A percentile compares a stretch with the other conserved stretches of the same genome.
Conservation (phyloP, 345 rosid genomes). For the Pelargonium nanum region DNA sequence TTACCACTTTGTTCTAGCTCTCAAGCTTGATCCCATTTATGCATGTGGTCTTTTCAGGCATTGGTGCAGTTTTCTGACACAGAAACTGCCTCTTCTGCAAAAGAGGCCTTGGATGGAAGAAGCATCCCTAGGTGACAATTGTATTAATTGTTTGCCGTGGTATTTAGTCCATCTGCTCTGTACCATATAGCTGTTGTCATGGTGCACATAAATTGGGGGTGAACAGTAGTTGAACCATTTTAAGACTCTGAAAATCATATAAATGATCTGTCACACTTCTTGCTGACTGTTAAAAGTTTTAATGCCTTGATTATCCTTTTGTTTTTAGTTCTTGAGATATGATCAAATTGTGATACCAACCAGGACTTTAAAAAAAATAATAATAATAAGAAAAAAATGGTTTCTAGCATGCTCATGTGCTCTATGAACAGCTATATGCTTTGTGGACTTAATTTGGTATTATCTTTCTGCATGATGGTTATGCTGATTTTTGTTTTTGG, state of each 20-base stretch:
- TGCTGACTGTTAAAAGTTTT: constrained; percentile 1
- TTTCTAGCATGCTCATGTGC: constrained; percentile 6
- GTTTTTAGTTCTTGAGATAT: constrained; percentile 4
- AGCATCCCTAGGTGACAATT: constrained; percentile 95
- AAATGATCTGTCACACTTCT: constrained; percentile 2
- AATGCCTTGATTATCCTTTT: not conserved
- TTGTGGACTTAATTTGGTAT: not conserved
- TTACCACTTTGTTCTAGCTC: constrained; percentile 8
- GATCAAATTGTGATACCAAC: not conserved
- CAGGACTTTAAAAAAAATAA: not conserved
- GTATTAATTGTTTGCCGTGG: constrained; percentile 48
- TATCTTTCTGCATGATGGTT: constrained; percentile 1
- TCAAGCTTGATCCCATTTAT: constrained; percentile 11
- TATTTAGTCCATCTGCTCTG: constrained; percentile 45
- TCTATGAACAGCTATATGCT: not conserved
- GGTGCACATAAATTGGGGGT: constrained; percentile 16
- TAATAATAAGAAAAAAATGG: not conserved
- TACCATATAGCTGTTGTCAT: no score
- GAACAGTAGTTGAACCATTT: constrained; percentile 5
- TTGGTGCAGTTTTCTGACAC: constrained; percentile 93
- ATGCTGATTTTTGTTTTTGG: constrained; percentile 14
- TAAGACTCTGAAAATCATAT: not conserved
- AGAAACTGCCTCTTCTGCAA: constrained; percentile 85
- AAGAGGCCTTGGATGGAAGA: constrained; percentile 86
- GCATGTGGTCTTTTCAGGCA: constrained; percentile 44